A percentile compares a stretch with the other conserved stretches of the same genome.
These are phyloP conservation scores for Phlebiopsis flavidoalba DNA, from an alignment of 768 basidiomycete species.

Conservation along the genomic window DNA sequence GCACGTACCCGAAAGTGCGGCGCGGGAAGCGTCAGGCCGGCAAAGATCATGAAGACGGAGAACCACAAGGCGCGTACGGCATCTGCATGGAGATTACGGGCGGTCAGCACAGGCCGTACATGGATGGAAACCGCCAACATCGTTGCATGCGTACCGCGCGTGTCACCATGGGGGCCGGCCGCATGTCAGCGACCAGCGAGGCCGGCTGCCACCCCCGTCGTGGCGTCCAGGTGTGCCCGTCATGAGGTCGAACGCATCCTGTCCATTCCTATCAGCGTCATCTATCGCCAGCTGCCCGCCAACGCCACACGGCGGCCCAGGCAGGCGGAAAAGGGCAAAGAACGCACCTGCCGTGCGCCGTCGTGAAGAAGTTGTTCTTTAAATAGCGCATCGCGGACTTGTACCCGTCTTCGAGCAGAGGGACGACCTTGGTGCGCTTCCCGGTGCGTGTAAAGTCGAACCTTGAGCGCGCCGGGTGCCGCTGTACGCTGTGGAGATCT, in stretches of 20 bases:
- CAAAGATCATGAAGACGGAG: constrained; percentile 83
- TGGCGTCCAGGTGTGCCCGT: constrained; percentile 89
- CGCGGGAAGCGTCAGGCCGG: constrained; percentile 79
- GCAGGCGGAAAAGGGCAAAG: background rate
- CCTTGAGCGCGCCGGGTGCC: constrained; percentile 95
- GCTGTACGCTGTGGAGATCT: constrained; percentile 84
- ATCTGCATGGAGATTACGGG: constrained; percentile 43
- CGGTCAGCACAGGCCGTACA: background rate
- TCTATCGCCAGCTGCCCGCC: background rate
- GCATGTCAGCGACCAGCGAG: constrained; percentile 70
- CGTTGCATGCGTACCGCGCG: constrained; percentile 61
- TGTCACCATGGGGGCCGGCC: constrained; percentile 73
- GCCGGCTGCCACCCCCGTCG: constrained; percentile 65
- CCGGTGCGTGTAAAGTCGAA: constrained; percentile 95
- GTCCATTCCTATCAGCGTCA: background rate
- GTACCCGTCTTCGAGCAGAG: constrained; percentile 75
- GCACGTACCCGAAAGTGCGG: constrained; percentile 73
- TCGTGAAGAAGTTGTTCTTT: constrained; percentile 97
- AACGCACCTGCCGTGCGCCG: constrained; percentile 74
- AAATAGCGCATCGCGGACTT: constrained; percentile 84
- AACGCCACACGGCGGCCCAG: background rate
- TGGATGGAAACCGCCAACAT: background rate
- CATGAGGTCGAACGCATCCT: constrained; percentile 94
- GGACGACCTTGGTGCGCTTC: constrained; percentile 78
- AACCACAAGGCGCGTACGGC: constrained; percentile 75